A percentile compares a stretch with the other conserved stretches of the same genome.
These are phyloP conservation scores for Cryptococcus jaspeensis DNA, from an alignment of 1,284 basidiomycete genomes.

Conservation along the genomic window DNA sequence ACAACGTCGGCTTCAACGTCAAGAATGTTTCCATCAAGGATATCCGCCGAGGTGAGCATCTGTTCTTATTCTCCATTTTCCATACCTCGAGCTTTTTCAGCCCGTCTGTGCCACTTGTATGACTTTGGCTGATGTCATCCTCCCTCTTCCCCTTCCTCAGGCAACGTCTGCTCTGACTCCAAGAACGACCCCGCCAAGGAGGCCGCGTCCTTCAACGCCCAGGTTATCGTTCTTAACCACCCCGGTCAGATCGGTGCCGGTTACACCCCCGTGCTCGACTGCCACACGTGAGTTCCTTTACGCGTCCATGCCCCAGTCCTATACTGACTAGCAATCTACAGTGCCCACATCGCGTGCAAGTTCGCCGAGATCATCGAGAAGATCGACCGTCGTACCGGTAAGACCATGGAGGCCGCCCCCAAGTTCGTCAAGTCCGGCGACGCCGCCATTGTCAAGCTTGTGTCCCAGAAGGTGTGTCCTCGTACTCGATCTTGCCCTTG, in stretches of 20 bases:
- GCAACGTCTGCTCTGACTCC: slow-evolving; percentile 95
- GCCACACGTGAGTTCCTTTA: slow-evolving; percentile 79
- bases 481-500: too few relatives aligned
- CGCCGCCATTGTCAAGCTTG: slow-evolving; percentile 92
- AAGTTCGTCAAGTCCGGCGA: slow-evolving; percentile 92
- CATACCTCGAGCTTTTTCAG: too few relatives aligned
- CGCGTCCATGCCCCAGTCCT: background rate
- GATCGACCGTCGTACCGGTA: slow-evolving; percentile 82
- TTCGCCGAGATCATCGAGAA: slow-evolving; percentile 97
- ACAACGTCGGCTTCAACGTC: slow-evolving; percentile 73
- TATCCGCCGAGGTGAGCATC: slow-evolving; percentile 80
- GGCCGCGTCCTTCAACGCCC: slow-evolving; percentile 98
- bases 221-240: slow-evolving; percentile 99
- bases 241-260: slow-evolving; percentile 94
- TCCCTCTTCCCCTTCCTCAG: too few relatives aligned
- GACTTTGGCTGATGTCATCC: too few relatives aligned
- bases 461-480: slow-evolving; percentile 43
- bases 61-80: too few relatives aligned
- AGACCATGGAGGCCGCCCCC: slow-evolving; percentile 63
- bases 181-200: slow-evolving; percentile 99
- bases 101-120: too few relatives aligned
- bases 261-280: slow-evolving; percentile 93
- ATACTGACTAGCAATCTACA: too few relatives aligned
- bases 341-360: slow-evolving; percentile 99
- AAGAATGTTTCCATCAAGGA: slow-evolving; percentile 99